These are phyloP conservation scores for Endoconidiophora polonica DNA, from an alignment of 2,329 filamentous ascomycete genomes.

Conservation along the genomic window DNA sequence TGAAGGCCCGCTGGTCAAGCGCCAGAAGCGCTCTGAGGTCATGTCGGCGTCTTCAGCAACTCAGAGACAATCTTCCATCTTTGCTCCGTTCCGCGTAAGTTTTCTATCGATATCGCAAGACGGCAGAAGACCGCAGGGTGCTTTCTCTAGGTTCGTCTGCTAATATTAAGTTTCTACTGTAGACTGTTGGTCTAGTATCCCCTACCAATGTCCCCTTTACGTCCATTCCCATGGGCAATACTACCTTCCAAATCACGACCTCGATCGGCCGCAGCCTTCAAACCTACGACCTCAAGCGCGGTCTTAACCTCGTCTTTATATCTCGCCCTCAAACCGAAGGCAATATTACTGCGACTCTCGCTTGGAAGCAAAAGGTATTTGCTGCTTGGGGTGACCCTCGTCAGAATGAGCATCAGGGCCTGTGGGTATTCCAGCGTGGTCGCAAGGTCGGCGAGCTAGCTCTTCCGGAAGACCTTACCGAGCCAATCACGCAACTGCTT, in stretches of 20 bases:
- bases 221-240: conserved; percentile 74
- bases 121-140: neutral
- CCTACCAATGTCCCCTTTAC: conserved; percentile 84
- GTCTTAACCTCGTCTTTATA: conserved; percentile 83
- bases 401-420: conserved; percentile 39
- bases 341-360: conserved; percentile 68
- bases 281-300: conserved; percentile 84
- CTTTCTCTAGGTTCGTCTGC: neutral
- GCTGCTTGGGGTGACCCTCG: conserved; percentile 68
- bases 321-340: conserved; percentile 78
- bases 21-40: conserved; percentile 45
- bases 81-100: conserved; percentile 79
- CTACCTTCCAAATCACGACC: conserved; percentile 93
- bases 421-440: conserved; percentile 88
- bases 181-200: conserved; percentile 89
- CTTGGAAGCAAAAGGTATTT: conserved; percentile 75
- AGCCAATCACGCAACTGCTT: conserved; percentile 61
- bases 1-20: conserved; percentile 53
- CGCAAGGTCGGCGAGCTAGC: conserved; percentile 66
- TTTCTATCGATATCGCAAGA: conserved; percentile 1
- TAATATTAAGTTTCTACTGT: conserved; percentile 4
- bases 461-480: conserved; percentile 43
- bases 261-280: conserved; percentile 81
- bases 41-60: conserved; percentile 23
- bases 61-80: conserved; percentile 56